Base-by-base conservation (phyloP, 2,329 filamentous ascomycete genomes). In the Raffaelea ambrosiae region DNA sequence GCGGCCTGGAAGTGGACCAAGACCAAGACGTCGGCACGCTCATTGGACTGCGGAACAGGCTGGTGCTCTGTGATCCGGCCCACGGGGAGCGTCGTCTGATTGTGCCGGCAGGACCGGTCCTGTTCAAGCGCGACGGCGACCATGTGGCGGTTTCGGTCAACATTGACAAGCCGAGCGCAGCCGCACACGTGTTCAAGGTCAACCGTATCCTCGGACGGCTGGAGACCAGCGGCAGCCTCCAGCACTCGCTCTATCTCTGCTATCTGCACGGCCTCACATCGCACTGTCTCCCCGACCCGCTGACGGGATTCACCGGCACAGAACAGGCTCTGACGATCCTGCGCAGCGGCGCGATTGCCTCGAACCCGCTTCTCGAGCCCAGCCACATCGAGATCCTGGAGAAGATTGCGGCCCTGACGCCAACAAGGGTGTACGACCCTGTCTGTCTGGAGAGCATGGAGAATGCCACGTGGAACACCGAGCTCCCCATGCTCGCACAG, bases 211-310 rank as follows among this genome's bases (percentile, higher is more conserved):
- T 84, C 0, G 70, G 76, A 0, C 63, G 71, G 3, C 55, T 85
- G 0, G 51, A 66, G 0, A 74, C 76, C 18, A 75, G 71, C 51
- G 72, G 71, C 0, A 72, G 62, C 13, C 42, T 80, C 0, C 65
- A 70, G 11, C 76, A 73, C 57, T 76, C 73, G 45, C 60, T 84
- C 0, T 66, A 70, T 18, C 60, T 78, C 0, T 63, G 63, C 9
- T 73, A 74, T 23, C 58, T 83, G 0, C 77, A 83, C 51, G 76
- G 71, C 0, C 48, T 79, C 0, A 82, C 78, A 0, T 74, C 76
- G 0, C 67, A 69, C 43, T 74, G 66, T 22, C 58, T 78, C 0
- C 69, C 71, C 0, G 77, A 82, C 53, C 61, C 59, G 0, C 61
- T 81, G 0, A 76, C 70, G 0, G 42, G 55, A 0, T 58, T 60